Evolutionary conservation across 225 moss, liverwort and hornwort genomes (phyloP).

Genomic region (Antitrichia curtipendula): DNA sequence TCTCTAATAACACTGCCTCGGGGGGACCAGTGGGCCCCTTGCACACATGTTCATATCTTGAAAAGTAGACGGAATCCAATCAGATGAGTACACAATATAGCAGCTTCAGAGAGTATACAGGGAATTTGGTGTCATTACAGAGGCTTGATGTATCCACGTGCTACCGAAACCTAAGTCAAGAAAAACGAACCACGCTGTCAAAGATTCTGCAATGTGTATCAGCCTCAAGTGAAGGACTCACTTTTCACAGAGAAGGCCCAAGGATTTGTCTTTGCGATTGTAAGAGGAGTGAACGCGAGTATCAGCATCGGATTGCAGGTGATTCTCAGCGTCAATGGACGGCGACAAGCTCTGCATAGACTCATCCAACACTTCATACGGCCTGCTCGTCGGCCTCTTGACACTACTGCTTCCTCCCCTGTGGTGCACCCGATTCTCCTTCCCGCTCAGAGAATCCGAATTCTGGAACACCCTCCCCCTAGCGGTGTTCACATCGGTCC

Average conservation of each 20-base stretch:
- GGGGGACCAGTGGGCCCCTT: background rate
- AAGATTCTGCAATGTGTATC: background rate
- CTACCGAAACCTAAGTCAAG: background rate
- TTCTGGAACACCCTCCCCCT: slow-evolving; percentile 28
- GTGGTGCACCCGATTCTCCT: slow-evolving; percentile 33
- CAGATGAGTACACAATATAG: background rate
- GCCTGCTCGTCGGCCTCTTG: slow-evolving; percentile 7
- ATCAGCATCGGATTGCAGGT: slow-evolving; percentile 49
- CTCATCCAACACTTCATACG: slow-evolving; percentile 24
- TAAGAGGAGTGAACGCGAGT: slow-evolving; percentile 63
- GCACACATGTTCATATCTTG: background rate
- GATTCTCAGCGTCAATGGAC: slow-evolving; percentile 35
- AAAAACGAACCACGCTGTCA: background rate
- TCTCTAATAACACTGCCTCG: background rate
- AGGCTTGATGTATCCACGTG: background rate
- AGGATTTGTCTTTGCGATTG: slow-evolving; percentile 97
- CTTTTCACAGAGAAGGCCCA: slow-evolving; percentile 97
- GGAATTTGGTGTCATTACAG: background rate
- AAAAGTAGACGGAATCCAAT: background rate
- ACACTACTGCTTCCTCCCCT: slow-evolving; percentile 9
- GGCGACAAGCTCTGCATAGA: slow-evolving; percentile 33
- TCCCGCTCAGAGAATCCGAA: slow-evolving; percentile 1
- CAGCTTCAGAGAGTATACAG: background rate
- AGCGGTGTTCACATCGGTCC: slow-evolving; percentile 29
- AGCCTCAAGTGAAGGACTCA: slow-evolving; percentile 25